phyloP scores from a whole-genome alignment of 768 basidiomycete genomes.

The Podaxis sp. region DNA sequence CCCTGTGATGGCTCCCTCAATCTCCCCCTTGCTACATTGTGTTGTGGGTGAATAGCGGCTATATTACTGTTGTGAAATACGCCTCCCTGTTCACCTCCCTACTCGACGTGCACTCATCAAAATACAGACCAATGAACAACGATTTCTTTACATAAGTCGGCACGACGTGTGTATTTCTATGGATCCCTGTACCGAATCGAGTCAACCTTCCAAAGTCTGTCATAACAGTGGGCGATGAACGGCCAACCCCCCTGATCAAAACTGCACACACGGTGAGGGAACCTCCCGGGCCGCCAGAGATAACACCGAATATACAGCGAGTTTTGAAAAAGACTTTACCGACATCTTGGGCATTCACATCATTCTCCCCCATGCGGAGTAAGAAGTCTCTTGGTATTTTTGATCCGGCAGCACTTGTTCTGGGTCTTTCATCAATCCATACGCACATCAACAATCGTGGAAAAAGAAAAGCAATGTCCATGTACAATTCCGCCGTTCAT shows the following conservation, averaged over 20 bases:
- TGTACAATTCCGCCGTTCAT: background rate
- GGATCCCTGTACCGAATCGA: background rate
- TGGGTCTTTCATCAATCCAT: background rate
- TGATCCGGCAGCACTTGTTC: slow-evolving; percentile 10
- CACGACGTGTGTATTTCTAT: background rate
- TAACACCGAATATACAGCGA: slow-evolving; percentile 13
- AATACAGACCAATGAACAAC: background rate
- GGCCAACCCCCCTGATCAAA: background rate
- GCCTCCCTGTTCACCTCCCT: background rate
- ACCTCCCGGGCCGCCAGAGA: background rate
- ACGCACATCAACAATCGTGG: slow-evolving; percentile 1
- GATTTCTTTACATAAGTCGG: background rate
- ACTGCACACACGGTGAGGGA: background rate
- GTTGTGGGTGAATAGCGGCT: background rate
- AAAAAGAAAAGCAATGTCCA: background rate
- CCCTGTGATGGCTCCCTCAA: background rate
- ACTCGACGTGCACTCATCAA: background rate
- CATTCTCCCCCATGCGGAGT: slow-evolving; percentile 4
- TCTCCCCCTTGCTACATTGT: background rate
- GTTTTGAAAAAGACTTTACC: background rate
- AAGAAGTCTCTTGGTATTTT: slow-evolving; percentile 11
- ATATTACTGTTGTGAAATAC: background rate
- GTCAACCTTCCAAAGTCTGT: background rate
- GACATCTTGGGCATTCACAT: background rate
- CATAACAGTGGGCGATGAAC: background rate